Base-by-base conservation (phyloP, 2,329 filamentous ascomycete species). In the Aureobasidium sp. region DNA sequence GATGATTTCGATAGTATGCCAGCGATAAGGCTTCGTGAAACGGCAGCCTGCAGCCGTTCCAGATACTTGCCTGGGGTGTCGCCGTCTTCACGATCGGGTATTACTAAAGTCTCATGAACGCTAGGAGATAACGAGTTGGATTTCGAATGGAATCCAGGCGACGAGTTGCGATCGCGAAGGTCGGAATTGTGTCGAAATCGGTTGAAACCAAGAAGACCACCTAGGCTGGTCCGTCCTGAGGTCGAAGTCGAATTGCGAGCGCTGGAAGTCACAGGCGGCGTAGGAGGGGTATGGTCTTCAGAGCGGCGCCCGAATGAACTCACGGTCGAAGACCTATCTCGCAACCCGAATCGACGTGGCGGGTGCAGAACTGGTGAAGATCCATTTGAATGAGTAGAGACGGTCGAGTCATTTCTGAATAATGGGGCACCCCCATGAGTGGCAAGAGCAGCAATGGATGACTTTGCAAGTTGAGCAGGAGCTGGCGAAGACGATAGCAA, bases 51-150 rank as follows among this genome's bases (percentile, higher is more conserved):
- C 2, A 97, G 79, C 30, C 91, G 86, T 39, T 88, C 83, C 32
- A 99, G 81, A 73, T 97, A 99, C 69, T 89, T 92, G 13, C 90
- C 90, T 0, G 94, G 89, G 0, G 92, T 93, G 68, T 99, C 94
- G 63, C 90, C 89, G 66, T 96, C 91, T 65, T 89, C 83, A 59
- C 90, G 84, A 67, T 92, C 86, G 0, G 94, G 93, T 39, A 96
- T 78, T 3, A 85, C 79, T 29, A 82, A 69, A 0, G 86, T 81
- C 70, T 94, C 89, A 66, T 90, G 82, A 32, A 85, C 83, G 21
- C 47, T 53, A 47, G 95, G 79, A 65, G 89, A 90, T 36, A 96
- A 79, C 0, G 91, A 96, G 68, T 92, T 94, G 63, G 88, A 86
- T 72, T 94, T 94, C 8, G 91, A 94, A 58, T 78, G 83, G 27